A percentile compares a stretch with the other conserved stretches of the same genome.
phyloP scores from a whole-genome alignment of 805 yeast genomes.

The Ogataea neopini region DNA sequence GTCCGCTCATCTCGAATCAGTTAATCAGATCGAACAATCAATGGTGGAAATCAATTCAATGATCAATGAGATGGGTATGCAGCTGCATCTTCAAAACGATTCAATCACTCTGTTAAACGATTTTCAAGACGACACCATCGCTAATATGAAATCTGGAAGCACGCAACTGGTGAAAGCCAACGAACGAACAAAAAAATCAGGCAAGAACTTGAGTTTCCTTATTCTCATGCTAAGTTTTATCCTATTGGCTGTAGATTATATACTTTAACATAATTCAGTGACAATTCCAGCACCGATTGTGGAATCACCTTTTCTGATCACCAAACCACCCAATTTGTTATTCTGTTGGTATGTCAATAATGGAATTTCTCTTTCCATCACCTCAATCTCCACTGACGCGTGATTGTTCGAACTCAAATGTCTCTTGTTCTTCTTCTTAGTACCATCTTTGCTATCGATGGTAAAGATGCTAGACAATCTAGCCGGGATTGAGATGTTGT shows the following conservation, averaged over 20 bases:
- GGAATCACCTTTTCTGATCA: constrained; percentile 65
- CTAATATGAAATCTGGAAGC: constrained; percentile 72
- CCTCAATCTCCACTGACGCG: constrained; percentile 58
- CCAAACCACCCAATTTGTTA: constrained; percentile 62
- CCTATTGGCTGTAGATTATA: constrained; percentile 55
- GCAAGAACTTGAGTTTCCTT: constrained; percentile 54
- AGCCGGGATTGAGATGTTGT: constrained; percentile 72
- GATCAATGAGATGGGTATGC: constrained; percentile 73
- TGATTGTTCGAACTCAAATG: constrained; percentile 62
- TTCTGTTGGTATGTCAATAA: constrained; percentile 49
- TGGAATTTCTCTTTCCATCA: constrained; percentile 52
- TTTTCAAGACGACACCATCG: constrained; percentile 64
- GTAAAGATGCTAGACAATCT: constrained; percentile 51
- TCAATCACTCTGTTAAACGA: constrained; percentile 63
- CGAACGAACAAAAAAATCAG: constrained; percentile 59
- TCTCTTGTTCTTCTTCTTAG: constrained; percentile 49
- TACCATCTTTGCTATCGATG: constrained; percentile 35
- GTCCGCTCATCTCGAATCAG: constrained; percentile 59
- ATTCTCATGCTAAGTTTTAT: constrained; percentile 59
- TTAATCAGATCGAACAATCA: constrained; percentile 58
- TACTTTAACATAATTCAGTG: constrained; percentile 31
- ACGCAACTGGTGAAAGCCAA: constrained; percentile 68
- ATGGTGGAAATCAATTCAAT: constrained; percentile 73
- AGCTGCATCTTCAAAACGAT: constrained; percentile 70
- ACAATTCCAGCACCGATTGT: constrained; percentile 58